A percentile compares a stretch with the other conserved stretches of the same genome.
Evolutionary conservation across 2,329 filamentous ascomycete genomes (phyloP).

Genomic region (Ceratocystis ficicola): DNA sequence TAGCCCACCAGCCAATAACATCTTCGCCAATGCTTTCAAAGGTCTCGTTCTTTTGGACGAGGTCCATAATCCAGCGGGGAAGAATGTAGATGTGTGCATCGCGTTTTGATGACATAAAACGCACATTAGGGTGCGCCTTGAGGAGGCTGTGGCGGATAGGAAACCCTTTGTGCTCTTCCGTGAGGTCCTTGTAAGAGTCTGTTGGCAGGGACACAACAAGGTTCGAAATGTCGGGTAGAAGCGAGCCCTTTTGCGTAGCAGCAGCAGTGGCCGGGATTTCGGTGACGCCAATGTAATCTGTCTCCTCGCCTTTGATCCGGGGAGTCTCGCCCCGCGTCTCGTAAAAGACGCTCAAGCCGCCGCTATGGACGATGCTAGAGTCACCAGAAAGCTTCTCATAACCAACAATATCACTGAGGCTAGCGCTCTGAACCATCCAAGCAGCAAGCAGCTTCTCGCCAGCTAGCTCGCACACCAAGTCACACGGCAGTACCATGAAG

Average conservation of each 20-base stretch:
- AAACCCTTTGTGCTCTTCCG: slow-evolving; percentile 60
- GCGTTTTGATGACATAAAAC: slow-evolving; percentile 70
- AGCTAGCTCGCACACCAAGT: slow-evolving; percentile 79
- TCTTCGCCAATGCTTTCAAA: slow-evolving; percentile 87
- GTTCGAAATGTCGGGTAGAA: slow-evolving; percentile 59
- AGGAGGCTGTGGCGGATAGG: slow-evolving; percentile 67
- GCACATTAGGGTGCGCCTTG: slow-evolving; percentile 59
- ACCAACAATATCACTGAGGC: slow-evolving; percentile 49
- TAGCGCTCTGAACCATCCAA: slow-evolving; percentile 78
- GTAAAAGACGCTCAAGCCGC: slow-evolving; percentile 84
- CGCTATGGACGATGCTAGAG: slow-evolving; percentile 40
- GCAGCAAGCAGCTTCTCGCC: slow-evolving; percentile 74
- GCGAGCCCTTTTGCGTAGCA: slow-evolving; percentile 48
- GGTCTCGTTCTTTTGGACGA: slow-evolving; percentile 64
- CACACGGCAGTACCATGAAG: slow-evolving; percentile 84
- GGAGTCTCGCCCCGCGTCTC: slow-evolving; percentile 59
- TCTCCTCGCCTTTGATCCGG: slow-evolving; percentile 77
- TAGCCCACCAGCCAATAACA: slow-evolving; percentile 89
- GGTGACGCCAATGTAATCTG: slow-evolving; percentile 76
- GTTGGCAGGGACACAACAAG: slow-evolving; percentile 79
- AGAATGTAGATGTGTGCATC: slow-evolving; percentile 94
- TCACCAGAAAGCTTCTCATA: slow-evolving; percentile 34
- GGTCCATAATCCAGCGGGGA: slow-evolving; percentile 79
- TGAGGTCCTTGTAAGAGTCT: slow-evolving; percentile 74
- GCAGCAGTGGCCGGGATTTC: slow-evolving; percentile 47